Conservation (phyloP, 768 basidiomycete species). For the Neoboletus magnificus region DNA sequence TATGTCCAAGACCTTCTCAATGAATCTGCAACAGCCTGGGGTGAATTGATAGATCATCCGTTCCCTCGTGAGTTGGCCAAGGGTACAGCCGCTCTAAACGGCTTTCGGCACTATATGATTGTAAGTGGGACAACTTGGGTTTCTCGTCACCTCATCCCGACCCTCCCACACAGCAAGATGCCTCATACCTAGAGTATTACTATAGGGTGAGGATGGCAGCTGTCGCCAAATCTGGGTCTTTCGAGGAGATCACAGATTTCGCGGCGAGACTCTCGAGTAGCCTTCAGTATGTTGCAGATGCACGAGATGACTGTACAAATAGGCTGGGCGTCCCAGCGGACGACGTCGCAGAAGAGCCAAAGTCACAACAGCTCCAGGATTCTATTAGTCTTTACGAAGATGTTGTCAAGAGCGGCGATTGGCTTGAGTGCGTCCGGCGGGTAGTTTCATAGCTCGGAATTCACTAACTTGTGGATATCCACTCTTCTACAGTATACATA, state of each 20-base stretch:
- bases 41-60: background rate
- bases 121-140: background rate
- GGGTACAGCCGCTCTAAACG: background rate
- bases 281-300: background rate
- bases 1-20: constrained; percentile 1
- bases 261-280: background rate
- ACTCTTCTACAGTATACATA: background rate
- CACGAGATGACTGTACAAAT: background rate
- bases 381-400: background rate
- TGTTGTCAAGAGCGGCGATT: background rate
- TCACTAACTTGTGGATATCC: background rate
- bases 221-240: background rate
- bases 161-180: background rate
- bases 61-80: background rate
- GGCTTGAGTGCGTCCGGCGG: constrained; percentile 1
- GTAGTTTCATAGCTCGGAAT: background rate
- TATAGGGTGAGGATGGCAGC: background rate
- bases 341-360: background rate
- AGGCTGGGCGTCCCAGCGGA: background rate
- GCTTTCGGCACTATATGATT: constrained; percentile 6
- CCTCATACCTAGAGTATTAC: constrained; percentile 3
- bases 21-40: background rate
- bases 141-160: background rate
- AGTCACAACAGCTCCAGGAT: background rate
- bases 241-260: background rate